These are phyloP conservation scores for Exserohilum rostratum DNA, from an alignment of 2,329 filamentous ascomycete genomes.

Conservation along the genomic window DNA sequence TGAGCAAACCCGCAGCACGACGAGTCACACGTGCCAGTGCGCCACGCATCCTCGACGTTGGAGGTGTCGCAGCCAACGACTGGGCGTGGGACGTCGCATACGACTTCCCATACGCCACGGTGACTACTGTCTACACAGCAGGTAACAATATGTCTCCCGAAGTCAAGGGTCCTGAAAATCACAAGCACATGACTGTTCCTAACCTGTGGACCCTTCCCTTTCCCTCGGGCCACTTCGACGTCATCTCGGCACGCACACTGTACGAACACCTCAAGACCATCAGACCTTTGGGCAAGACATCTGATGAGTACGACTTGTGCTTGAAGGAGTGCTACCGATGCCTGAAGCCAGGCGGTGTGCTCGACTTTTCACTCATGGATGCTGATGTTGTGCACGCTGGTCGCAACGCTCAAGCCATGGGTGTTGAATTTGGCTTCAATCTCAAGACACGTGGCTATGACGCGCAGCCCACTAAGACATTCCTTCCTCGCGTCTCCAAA, in stretches of 20 bases:
- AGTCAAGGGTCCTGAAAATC: slow-evolving; percentile 80
- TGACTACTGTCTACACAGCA: slow-evolving; percentile 81
- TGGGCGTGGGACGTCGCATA: slow-evolving; percentile 96
- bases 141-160: slow-evolving; percentile 51
- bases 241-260: slow-evolving; percentile 86
- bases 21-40: slow-evolving; percentile 63
- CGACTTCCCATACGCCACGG: slow-evolving; percentile 81
- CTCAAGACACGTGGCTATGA: slow-evolving; percentile 92
- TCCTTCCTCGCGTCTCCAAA: slow-evolving; percentile 73
- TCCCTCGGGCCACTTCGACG: slow-evolving; percentile 82
- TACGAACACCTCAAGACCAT: slow-evolving; percentile 78
- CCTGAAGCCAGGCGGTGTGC: slow-evolving; percentile 88
- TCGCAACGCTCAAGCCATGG: slow-evolving; percentile 77
- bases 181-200: slow-evolving; percentile 79
- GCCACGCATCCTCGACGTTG: slow-evolving; percentile 81
- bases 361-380: slow-evolving; percentile 91
- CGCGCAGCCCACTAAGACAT: slow-evolving; percentile 79
- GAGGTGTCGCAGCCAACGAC: slow-evolving; percentile 82
- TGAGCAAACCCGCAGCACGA: slow-evolving; percentile 57
- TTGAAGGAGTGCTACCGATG: slow-evolving; percentile 86
- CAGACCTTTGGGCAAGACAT: slow-evolving; percentile 55
- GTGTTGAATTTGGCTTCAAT: slow-evolving; percentile 89
- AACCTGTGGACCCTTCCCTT: slow-evolving; percentile 84
- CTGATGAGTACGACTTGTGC: slow-evolving; percentile 86
- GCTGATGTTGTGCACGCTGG: slow-evolving; percentile 88